Percentiles rank a stretch among this genome's conserved stretches.
Evolutionary conservation across 345 rosid genomes (phyloP).

Genomic region (Linum usitatissimum): DNA sequence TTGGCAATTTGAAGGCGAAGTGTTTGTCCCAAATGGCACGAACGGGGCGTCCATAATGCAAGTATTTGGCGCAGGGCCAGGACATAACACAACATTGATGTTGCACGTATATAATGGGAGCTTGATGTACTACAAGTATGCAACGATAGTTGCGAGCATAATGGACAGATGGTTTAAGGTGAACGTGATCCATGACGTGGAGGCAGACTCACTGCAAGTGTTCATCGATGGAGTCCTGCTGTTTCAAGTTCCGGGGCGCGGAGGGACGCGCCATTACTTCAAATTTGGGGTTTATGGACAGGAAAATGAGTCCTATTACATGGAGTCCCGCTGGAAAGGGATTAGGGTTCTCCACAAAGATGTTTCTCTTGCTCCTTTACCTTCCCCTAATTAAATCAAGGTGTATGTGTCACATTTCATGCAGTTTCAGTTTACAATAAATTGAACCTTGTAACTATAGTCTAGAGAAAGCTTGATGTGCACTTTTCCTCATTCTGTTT

Average conservation of each 20-base stretch:
- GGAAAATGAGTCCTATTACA: constrained; percentile 14
- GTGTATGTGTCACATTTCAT: no score
- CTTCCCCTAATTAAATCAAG: no score
- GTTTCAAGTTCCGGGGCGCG: constrained; percentile 17
- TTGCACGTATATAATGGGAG: background rate
- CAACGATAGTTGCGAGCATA: background rate
- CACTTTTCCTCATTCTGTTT: no score
- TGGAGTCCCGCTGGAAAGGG: constrained; percentile 35
- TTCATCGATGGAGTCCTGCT: constrained; percentile 21
- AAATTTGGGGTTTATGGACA: constrained; percentile 31
- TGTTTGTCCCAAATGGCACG: background rate
- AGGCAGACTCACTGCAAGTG: constrained; percentile 14
- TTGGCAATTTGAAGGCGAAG: background rate
- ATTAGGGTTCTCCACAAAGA: constrained; percentile 10
- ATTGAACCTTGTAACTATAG: no score
- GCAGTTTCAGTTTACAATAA: no score
- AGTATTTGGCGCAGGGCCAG: background rate
- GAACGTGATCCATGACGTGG: constrained; percentile 32
- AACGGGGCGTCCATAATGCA: constrained; percentile 1
- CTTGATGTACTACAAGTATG: background rate
- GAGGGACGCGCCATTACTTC: constrained; percentile 24
- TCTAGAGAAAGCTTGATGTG: no score
- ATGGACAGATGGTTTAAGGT: constrained; percentile 15
- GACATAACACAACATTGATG: background rate
- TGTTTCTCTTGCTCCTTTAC: background rate